A percentile compares a stretch with the other conserved stretches of the same genome.
These are phyloP conservation scores for Podospora anserina DNA, from an alignment of 495 filamentous ascomycete species.

Conservation along the genomic window DNA sequence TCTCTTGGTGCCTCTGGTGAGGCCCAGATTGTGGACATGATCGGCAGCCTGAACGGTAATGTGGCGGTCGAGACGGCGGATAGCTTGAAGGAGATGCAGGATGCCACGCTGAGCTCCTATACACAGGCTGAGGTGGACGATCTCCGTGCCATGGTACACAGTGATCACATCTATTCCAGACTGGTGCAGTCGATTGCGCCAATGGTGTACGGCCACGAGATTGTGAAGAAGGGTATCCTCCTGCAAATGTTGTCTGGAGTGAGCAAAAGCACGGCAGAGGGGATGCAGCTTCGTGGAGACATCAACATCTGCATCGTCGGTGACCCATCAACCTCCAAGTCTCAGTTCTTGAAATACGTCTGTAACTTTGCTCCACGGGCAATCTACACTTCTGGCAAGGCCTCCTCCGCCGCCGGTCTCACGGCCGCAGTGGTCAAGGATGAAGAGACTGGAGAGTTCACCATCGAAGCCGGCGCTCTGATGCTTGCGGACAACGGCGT, in stretches of 20 bases:
- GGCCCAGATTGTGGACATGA: slow-evolving; percentile 59
- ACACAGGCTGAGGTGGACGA: slow-evolving; percentile 85
- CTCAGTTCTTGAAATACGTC: slow-evolving; percentile 97
- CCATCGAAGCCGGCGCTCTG: slow-evolving; percentile 95
- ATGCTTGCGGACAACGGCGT: slow-evolving; percentile 98
- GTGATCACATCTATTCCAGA: slow-evolving; percentile 89
- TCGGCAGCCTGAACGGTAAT: slow-evolving; percentile 75
- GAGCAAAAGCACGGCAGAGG: slow-evolving; percentile 83
- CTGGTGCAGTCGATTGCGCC: slow-evolving; percentile 94
- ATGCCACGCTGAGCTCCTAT: slow-evolving; percentile 78
- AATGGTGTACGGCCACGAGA: slow-evolving; percentile 94
- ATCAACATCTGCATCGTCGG: slow-evolving; percentile 99
- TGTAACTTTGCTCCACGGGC: slow-evolving; percentile 92
- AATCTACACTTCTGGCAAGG: slow-evolving; percentile 97
- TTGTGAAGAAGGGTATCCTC: slow-evolving; percentile 95
- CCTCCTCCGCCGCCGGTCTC: slow-evolving; percentile 94
- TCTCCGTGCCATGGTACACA: slow-evolving; percentile 87
- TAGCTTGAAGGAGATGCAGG: slow-evolving; percentile 79
- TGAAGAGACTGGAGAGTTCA: slow-evolving; percentile 97
- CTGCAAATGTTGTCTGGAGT: slow-evolving; percentile 93
- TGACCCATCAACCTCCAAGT: slow-evolving; percentile 97
- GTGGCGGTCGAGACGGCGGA: slow-evolving; percentile 58
- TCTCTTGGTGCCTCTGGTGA: slow-evolving; percentile 58
- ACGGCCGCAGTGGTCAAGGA: slow-evolving; percentile 97
- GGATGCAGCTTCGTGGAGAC: slow-evolving; percentile 90